phyloP scores from a whole-genome alignment of 306 rosid species.

The Lablab purpureus region DNA sequence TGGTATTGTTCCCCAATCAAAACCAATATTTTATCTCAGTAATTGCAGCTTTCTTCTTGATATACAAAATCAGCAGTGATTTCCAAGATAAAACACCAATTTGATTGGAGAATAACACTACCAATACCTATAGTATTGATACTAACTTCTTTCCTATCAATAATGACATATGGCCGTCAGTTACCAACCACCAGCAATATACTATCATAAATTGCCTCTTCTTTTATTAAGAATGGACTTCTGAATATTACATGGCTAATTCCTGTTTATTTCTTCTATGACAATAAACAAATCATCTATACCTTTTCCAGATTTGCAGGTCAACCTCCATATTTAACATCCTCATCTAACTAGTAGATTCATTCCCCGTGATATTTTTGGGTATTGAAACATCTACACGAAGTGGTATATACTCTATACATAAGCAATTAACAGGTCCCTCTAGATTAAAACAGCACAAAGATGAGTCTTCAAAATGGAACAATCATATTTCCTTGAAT shows the following conservation, averaged over 20 bases:
- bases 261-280: not conserved
- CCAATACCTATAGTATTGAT: not conserved
- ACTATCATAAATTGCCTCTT: not conserved
- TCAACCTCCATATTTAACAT: constrained; percentile 19
- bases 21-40: not conserved
- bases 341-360: not conserved
- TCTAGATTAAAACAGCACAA: not conserved
- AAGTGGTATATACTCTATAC: not conserved
- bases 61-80: not conserved
- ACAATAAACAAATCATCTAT: not conserved
- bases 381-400: constrained; percentile 8
- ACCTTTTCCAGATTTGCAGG: not conserved
- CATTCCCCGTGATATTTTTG: not conserved
- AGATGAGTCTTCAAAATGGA: not conserved
- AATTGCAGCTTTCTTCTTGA: not conserved
- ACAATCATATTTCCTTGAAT: constrained; percentile 1
- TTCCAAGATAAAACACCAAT: not conserved
- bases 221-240: not conserved
- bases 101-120: not conserved
- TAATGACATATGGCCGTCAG: not conserved
- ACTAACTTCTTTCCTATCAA: not conserved
- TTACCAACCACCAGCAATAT: not conserved
- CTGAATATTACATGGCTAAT: constrained; percentile 1
- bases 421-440: not conserved
- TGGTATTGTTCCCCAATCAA: not conserved